Base-by-base conservation (phyloP, 768 basidiomycete species). In the Boletus sensibilis region DNA sequence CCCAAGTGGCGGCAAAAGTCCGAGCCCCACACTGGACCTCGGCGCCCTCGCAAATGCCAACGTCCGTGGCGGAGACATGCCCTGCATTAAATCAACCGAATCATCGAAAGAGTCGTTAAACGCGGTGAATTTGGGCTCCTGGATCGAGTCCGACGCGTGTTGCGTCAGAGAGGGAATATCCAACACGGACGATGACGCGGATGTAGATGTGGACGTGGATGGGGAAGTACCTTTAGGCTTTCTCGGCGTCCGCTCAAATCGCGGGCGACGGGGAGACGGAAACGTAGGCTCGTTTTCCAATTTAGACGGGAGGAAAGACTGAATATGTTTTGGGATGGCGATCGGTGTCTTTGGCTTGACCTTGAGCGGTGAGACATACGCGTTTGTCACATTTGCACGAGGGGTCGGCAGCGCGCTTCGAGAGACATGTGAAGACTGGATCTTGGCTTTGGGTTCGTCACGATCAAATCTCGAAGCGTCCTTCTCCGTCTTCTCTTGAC, bases 221-320 rank as follows among this genome's bases (percentile, higher is more conserved):
- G 59, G 50, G 40, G 53, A 43, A 23, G 37, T 4, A 10, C 37
- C 34, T 16, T 54, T 23, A 29, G 65, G 67, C 60, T 68, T 71
- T 55, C 56, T 65, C 2, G 67, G 70, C n/a, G 70, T 68, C 31
- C 72, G 63, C 34, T 68, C 57, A 41, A 56, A 66, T 51, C 69
- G 60, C 25, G 64, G 68, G n/a, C 64, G 58, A 74, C 68, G 52
- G 33, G 78, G 52, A 68, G 74, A 20, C 81, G 81, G 18, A 18
- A 81, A 72, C 29, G 78, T 75, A 7, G 84, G 79, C 56, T 83
- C 82, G 18, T 79, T 77, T 4, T 92, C 79, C 70, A 95, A 83
- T 34, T 92, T 86, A 4, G 78, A 67, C 0, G 85, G 79, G 8
- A 90, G 76, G 65, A 87, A 85, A 1, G 86, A 84, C 54, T 88